These are phyloP conservation scores for Aegilops bicornis DNA, from an alignment of 176 grass and related monocot genomes.

Conservation along the genomic window DNA sequence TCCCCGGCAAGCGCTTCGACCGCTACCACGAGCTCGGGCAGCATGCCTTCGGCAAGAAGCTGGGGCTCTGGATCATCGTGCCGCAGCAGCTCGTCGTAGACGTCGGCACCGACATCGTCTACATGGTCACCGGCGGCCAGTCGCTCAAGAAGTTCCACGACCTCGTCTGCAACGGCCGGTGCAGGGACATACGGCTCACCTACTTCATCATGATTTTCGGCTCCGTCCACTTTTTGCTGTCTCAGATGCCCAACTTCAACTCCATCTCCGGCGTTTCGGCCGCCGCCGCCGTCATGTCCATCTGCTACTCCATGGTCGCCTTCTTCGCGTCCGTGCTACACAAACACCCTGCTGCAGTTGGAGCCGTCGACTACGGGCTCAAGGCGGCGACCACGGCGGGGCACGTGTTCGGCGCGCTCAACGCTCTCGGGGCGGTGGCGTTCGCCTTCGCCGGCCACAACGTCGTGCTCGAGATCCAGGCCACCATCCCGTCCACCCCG, in stretches of 20 bases:
- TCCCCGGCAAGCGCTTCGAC: conserved; percentile 72
- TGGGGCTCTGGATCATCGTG: conserved; percentile 52
- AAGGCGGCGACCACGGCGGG: conserved; percentile 1
- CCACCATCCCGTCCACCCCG: conserved; percentile 58
- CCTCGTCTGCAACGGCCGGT: not conserved
- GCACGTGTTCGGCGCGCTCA: conserved; percentile 29
- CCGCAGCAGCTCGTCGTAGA: conserved; percentile 58
- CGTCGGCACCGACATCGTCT: conserved; percentile 51
- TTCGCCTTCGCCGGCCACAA: conserved; percentile 70
- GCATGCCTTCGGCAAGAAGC: conserved; percentile 59
- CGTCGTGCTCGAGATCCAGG: conserved; percentile 74
- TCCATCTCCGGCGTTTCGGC: conserved; percentile 54
- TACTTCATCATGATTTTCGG: conserved; percentile 60
- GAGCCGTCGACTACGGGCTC: conserved; percentile 25
- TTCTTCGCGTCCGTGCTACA: conserved; percentile 18
- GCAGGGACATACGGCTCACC: conserved; percentile 14
- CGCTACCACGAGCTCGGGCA: conserved; percentile 82
- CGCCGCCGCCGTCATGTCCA: conserved; percentile 47
- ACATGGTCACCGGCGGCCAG: conserved; percentile 75
- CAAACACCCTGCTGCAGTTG: not conserved
- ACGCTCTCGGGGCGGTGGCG: conserved; percentile 27
- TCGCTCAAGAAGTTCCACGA: conserved; percentile 61
- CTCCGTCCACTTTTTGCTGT: conserved; percentile 35
- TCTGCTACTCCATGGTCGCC: conserved; percentile 38
- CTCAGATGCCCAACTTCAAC: conserved; percentile 54